Evolutionary conservation across 352 stramenopile genomes (phyloP).

Genomic region (Pythium aquatile): DNA sequence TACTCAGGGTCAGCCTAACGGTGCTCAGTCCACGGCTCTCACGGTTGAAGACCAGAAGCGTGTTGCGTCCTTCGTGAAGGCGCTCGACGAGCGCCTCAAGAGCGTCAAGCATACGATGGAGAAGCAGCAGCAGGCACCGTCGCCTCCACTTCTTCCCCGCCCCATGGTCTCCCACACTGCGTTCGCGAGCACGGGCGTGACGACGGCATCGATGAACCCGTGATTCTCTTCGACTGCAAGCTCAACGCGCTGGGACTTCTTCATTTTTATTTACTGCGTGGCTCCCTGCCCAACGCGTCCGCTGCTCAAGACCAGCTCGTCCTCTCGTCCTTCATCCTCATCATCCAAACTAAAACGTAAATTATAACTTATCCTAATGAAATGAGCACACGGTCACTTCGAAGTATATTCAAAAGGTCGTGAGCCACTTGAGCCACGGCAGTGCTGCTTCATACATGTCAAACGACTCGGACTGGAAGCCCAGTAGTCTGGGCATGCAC

Average conservation of each 20-base stretch:
- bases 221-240: background rate
- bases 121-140: conserved; percentile 12
- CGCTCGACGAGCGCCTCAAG: conserved; percentile 50
- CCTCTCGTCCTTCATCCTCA: background rate
- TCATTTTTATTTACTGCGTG: background rate
- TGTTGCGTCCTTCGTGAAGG: conserved; percentile 45
- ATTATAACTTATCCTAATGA: conserved; percentile 12
- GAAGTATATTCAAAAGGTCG: background rate
- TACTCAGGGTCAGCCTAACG: background rate
- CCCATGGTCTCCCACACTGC: conserved; percentile 20
- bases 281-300: background rate
- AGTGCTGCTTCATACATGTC: background rate
- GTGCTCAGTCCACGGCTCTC: conserved; percentile 14
- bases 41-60: conserved; percentile 55
- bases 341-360: conserved; percentile 4
- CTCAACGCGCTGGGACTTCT: background rate
- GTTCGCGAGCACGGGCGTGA: conserved; percentile 13
- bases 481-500: background rate
- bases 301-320: background rate
- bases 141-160: conserved; percentile 14
- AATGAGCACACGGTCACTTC: background rate
- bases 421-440: conserved; percentile 1
- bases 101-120: conserved; percentile 36
- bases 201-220: conserved; percentile 13
- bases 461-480: conserved; percentile 1